phyloP scores from a whole-genome alignment of 768 basidiomycete genomes.

The Amanita pallidorosea region DNA sequence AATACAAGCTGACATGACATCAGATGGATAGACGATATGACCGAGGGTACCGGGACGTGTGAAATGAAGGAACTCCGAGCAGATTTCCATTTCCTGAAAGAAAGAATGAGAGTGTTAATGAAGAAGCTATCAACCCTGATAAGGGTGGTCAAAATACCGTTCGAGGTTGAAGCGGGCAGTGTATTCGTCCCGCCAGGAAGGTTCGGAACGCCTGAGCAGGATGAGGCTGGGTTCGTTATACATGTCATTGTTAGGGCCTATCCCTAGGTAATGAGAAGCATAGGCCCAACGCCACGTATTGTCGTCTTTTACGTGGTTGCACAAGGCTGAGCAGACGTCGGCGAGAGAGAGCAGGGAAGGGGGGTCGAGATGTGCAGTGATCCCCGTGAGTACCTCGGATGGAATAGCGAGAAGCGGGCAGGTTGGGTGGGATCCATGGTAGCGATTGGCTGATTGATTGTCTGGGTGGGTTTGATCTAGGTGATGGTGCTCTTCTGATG shows the following conservation, averaged over 20 bases:
- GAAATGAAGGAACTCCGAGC: constrained; percentile 50
- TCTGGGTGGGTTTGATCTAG: constrained; percentile 19
- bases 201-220: constrained; percentile 42
- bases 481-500: constrained; percentile 24
- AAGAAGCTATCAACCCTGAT: not conserved
- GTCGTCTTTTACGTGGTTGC: constrained; percentile 63
- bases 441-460: constrained; percentile 25
- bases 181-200: constrained; percentile 64
- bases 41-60: constrained; percentile 52
- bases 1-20: constrained; percentile 48
- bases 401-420: constrained; percentile 41
- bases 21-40: constrained; percentile 48
- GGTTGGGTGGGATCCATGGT: constrained; percentile 35
- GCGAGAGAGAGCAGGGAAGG: constrained; percentile 48
- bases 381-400: constrained; percentile 61
- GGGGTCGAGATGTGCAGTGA: constrained; percentile 66
- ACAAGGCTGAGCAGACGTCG: constrained; percentile 37
- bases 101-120: not conserved
- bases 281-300: constrained; percentile 76
- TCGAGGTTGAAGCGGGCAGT: constrained; percentile 42
- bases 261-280: constrained; percentile 52
- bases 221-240: constrained; percentile 33
- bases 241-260: constrained; percentile 53
- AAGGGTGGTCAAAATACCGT: constrained; percentile 26
- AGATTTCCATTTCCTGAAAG: constrained; percentile 54